These are phyloP conservation scores for Daedaleopsis nitida DNA, from an alignment of 768 basidiomycete species.

Conservation along the genomic window DNA sequence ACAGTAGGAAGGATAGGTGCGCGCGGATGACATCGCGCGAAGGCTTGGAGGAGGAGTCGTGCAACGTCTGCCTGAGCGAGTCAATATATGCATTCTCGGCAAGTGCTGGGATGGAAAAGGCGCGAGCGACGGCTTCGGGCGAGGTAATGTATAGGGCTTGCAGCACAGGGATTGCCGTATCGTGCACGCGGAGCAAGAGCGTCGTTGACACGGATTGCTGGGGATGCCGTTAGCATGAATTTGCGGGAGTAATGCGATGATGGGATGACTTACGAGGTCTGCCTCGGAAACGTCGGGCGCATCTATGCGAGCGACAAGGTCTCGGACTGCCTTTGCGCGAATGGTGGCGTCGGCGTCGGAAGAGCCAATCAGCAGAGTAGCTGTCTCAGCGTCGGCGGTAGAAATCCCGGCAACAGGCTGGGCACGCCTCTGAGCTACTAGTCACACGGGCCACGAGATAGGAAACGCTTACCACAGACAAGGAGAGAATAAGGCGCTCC, in stretches of 20 bases:
- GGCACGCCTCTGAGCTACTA: neutral
- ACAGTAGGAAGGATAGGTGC: constrained; percentile 59
- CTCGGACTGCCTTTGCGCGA: constrained; percentile 60
- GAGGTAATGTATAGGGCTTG: constrained; percentile 65
- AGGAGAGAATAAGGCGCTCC: constrained; percentile 58
- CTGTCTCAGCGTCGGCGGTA: constrained; percentile 24
- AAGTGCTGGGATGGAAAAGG: neutral
- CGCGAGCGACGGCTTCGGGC: constrained; percentile 35
- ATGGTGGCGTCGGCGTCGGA: constrained; percentile 61
- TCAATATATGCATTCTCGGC: constrained; percentile 43
- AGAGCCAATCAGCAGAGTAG: constrained; percentile 49
- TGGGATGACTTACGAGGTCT: constrained; percentile 44
- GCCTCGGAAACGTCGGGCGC: constrained; percentile 30
- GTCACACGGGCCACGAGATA: neutral
- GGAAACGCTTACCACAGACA: constrained; percentile 52
- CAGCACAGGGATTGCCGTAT: constrained; percentile 61
- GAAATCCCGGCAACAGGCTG: constrained; percentile 13
- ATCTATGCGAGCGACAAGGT: constrained; percentile 47
- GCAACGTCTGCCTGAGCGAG: constrained; percentile 41
- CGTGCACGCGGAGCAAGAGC: constrained; percentile 68
- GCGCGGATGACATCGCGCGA: constrained; percentile 53
- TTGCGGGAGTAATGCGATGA: neutral
- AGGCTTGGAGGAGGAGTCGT: constrained; percentile 42
- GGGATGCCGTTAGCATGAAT: neutral
- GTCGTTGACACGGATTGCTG: constrained; percentile 64